Percentiles rank a stretch among this genome's conserved stretches.
Conservation (phyloP, 345 rosid species). For the Pugionium dolabratum region DNA sequence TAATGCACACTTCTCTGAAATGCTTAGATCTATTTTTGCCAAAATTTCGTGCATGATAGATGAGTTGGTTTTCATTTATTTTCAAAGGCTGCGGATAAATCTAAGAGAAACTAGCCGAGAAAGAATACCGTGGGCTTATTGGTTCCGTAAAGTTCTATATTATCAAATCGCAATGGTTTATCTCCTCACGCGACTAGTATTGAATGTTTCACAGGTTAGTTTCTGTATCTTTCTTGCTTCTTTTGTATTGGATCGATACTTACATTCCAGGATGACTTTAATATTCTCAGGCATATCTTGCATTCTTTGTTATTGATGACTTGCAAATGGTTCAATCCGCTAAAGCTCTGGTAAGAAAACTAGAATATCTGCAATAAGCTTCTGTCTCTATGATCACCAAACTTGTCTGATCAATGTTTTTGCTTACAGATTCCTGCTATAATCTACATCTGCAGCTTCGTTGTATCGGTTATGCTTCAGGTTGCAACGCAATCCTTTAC, state of each 20-base stretch:
- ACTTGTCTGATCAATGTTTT: constrained; percentile 30
- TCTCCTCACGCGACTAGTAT: constrained; percentile 75
- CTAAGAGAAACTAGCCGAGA: constrained; percentile 44
- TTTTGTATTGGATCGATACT: constrained; percentile 9
- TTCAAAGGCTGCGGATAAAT: constrained; percentile 49
- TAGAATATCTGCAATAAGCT: background rate
- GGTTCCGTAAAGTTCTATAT: constrained; percentile 82
- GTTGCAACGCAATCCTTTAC: constrained; percentile 31
- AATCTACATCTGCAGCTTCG: constrained; percentile 88
- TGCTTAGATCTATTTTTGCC: background rate
- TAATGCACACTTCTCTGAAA: constrained; percentile 33
- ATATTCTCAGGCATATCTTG: constrained; percentile 80
- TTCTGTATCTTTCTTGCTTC: constrained; percentile 16
- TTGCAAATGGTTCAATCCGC: constrained; percentile 79
- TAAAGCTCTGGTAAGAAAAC: constrained; percentile 79
- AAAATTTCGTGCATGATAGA: background rate
- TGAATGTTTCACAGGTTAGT: constrained; percentile 89
- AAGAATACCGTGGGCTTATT: constrained; percentile 85
- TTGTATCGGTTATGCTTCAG: constrained; percentile 82
- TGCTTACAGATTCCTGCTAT: constrained; percentile 76
- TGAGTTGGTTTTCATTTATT: constrained; percentile 9
- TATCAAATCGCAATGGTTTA: constrained; percentile 91
- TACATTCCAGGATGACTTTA: constrained; percentile 12
- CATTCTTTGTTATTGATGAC: constrained; percentile 87
- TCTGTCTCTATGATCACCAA: constrained; percentile 11